Base-by-base conservation (phyloP, 116 monocot species). In the Thalassia testudinum region DNA sequence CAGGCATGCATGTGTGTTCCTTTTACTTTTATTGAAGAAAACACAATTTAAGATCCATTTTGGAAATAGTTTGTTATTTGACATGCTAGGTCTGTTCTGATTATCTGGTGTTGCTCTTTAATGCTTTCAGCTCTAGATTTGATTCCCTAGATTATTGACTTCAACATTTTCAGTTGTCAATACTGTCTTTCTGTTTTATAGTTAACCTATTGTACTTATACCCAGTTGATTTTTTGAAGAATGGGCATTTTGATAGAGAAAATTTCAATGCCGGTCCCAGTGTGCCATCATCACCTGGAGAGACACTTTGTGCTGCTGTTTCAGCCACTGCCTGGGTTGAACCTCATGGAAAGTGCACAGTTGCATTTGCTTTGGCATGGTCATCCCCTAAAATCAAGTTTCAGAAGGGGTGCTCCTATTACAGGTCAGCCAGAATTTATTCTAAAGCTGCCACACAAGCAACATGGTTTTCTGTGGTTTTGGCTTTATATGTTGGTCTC, bases 351-450 rank as follows among this genome's bases (percentile, higher is more conserved):
- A 85, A 54, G 60, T 85, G 89, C 43, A 97, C 89, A 25, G 79
- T 97, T 68, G 82, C 73, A 37, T 97, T 97, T 73, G 69, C 74
- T 69, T 62, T 97, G 64, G 68, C 97, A 5, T 97, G 97, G 97
- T 71, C 97, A 42, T 97, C 89, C 8, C 97, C 97, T 26, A 85
- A 97, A 80, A 72, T 97, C 19, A 97, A 77, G 59, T 89, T 97
- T 75, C 81, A 82, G 61, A 97, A 89, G 49, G 97, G 97, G 43
- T 85, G 75, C 50, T 71, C 70, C 14, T 97, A 97, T 57, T 66
- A 89, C 58, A 85, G 89, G 97, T 89, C 63, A 5, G 30, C 10
- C 6, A 34, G 10, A 3, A 34, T 3, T 34, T 34, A 3, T 34
- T 34, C 10, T 3, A 5, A 3, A 10, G 30, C 30, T 34, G 10